phyloP scores from a whole-genome alignment of 1,139 yeast species.

The Geotrichum bryndzae region DNA sequence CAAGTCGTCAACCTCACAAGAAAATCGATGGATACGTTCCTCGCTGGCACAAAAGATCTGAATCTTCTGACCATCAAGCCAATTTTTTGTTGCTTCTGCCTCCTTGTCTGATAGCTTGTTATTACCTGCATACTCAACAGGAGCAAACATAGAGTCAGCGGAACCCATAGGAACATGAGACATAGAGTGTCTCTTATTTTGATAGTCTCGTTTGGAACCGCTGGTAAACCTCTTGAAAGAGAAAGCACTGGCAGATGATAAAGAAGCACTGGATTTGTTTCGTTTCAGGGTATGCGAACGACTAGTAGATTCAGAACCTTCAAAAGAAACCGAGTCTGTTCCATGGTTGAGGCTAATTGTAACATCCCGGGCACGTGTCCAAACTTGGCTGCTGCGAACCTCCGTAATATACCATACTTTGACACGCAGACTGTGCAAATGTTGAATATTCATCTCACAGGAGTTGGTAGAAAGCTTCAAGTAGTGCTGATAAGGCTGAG shows the following conservation, averaged over 20 bases:
- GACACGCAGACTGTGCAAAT: conserved; percentile 24
- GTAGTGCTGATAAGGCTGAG: conserved; percentile 24
- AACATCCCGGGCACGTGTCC: conserved; percentile 32
- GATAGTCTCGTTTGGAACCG: conserved; percentile 24
- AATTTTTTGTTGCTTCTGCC: conserved; percentile 32
- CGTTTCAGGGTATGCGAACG: conserved; percentile 13
- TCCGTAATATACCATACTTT: conserved; percentile 36
- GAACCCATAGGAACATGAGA: conserved; percentile 19
- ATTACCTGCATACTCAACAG: conserved; percentile 30
- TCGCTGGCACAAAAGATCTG: conserved; percentile 37
- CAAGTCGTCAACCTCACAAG: conserved; percentile 35
- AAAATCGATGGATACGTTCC: conserved; percentile 35
- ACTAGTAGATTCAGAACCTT: neutral
- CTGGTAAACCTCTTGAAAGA: conserved; percentile 29
- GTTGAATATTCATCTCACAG: conserved; percentile 19
- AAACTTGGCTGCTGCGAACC: conserved; percentile 28
- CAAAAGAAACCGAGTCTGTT: neutral
- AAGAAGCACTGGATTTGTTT: conserved; percentile 14
- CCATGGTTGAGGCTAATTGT: conserved; percentile 21
- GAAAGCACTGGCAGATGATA: conserved; percentile 17
- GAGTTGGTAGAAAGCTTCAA: conserved; percentile 19
- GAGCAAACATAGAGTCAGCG: conserved; percentile 32
- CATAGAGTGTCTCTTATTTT: conserved; percentile 30
- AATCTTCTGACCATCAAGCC: conserved; percentile 33
- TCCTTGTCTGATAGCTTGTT: conserved; percentile 36